Evolutionary conservation across 1,139 yeast species (phyloP).

Genomic region (Scheffersomyces segobiensis): DNA sequence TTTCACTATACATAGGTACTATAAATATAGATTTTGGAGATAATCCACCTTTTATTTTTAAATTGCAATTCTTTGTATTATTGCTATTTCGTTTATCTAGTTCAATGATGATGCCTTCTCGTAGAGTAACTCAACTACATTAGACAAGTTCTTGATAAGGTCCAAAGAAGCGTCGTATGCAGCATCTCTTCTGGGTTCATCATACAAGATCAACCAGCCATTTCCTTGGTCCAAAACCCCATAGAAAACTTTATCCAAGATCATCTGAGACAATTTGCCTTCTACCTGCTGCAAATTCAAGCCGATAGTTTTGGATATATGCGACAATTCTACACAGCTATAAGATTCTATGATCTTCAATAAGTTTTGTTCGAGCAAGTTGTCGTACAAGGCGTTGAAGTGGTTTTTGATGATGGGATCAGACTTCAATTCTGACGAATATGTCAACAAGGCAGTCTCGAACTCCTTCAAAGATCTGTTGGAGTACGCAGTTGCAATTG

Average conservation of each 20-base stretch:
- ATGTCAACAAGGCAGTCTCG: constrained; percentile 73
- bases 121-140: constrained; percentile 85
- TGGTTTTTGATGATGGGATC: constrained; percentile 92
- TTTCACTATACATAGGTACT: background rate
- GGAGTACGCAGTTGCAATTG: constrained; percentile 86
- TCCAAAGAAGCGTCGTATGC: constrained; percentile 88
- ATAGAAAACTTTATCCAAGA: constrained; percentile 86
- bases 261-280: constrained; percentile 95
- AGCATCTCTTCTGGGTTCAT: constrained; percentile 85
- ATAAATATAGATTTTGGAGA: background rate
- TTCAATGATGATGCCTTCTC: constrained; percentile 88
- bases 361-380: constrained; percentile 87
- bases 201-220: constrained; percentile 93
- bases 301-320: constrained; percentile 85
- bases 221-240: constrained; percentile 98
- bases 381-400: constrained; percentile 89
- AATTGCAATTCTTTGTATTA: no score
- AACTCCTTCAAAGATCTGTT: constrained; percentile 90
- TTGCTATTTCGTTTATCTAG: constrained; percentile 18
- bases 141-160: constrained; percentile 82
- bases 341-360: constrained; percentile 95
- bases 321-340: constrained; percentile 89
- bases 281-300: constrained; percentile 87
- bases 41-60: background rate
- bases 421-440: constrained; percentile 73